A percentile compares a stretch with the other conserved stretches of the same genome.
Evolutionary conservation across 2,329 filamentous ascomycete genomes (phyloP).

Genomic region (Monilinia vaccinii-corymbosi): DNA sequence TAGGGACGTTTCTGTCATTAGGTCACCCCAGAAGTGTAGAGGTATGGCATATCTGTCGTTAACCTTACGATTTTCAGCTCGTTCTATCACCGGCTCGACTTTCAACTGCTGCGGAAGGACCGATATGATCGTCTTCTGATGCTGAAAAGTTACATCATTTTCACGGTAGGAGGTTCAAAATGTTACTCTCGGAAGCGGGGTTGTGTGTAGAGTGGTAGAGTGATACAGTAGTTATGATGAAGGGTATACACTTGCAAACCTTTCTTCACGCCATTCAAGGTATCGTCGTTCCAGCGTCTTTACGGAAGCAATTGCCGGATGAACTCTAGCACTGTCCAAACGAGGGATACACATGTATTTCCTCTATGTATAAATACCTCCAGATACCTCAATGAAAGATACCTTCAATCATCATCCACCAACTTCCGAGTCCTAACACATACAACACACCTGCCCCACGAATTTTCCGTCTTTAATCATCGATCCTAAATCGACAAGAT

Average conservation of each 20-base stretch:
- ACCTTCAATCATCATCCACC: background rate
- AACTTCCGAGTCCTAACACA: background rate
- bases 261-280: background rate
- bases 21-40: background rate
- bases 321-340: background rate
- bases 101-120: background rate
- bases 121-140: constrained; percentile 1
- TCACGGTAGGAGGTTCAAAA: background rate
- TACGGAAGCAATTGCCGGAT: background rate
- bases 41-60: background rate
- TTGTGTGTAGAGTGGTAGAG: background rate
- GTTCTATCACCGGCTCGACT: background rate
- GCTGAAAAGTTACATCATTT: background rate
- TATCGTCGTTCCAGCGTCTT: background rate
- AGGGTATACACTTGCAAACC: background rate
- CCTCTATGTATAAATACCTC: background rate
- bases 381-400: background rate
- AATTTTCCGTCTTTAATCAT: background rate
- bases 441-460: background rate
- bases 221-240: background rate
- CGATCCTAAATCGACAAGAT: constrained; percentile 6
- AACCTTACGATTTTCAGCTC: background rate
- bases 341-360: background rate
- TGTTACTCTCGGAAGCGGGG: background rate
- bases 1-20: background rate